Conservation (phyloP, 805 yeast genomes). For the Hanseniaspora nectarophila region DNA sequence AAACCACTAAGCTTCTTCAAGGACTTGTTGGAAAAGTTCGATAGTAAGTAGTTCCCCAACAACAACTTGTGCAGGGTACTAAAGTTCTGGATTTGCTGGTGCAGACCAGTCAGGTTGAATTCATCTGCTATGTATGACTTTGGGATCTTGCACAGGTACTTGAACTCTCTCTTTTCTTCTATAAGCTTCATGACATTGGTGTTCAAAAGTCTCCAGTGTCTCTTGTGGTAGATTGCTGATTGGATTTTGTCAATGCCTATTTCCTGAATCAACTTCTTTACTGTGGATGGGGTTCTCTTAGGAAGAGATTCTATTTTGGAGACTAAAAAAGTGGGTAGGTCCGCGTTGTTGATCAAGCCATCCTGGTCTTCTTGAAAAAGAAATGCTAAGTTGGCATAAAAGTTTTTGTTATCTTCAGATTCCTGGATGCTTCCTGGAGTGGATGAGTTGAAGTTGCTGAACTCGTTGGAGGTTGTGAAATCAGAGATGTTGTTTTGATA, state of each 20-base stretch:
- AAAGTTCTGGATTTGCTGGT: constrained; percentile 76
- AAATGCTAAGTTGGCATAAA: background rate
- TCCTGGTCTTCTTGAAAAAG: background rate
- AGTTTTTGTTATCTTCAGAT: background rate
- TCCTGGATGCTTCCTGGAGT: background rate
- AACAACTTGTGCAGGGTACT: constrained; percentile 85
- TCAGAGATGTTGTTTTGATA: background rate
- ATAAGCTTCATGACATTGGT: constrained; percentile 31
- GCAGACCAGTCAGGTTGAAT: constrained; percentile 83
- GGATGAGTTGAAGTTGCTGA: background rate
- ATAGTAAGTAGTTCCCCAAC: constrained; percentile 37
- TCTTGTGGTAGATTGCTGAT: background rate
- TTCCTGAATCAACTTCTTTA: background rate
- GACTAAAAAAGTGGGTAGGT: background rate
- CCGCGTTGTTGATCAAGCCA: background rate
- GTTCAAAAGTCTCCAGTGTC: constrained; percentile 6
- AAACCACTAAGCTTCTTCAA: background rate
- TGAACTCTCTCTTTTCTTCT: constrained; percentile 43
- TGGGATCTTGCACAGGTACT: constrained; percentile 82
- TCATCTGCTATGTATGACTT: constrained; percentile 94
- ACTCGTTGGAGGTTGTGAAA: background rate
- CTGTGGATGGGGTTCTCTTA: background rate
- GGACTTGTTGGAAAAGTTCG: background rate
- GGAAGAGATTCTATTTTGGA: background rate
- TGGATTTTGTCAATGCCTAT: background rate